Evolutionary conservation across 208 protist genomes (phyloP).

Genomic region (Leptomonas pyrrhocoris): DNA sequence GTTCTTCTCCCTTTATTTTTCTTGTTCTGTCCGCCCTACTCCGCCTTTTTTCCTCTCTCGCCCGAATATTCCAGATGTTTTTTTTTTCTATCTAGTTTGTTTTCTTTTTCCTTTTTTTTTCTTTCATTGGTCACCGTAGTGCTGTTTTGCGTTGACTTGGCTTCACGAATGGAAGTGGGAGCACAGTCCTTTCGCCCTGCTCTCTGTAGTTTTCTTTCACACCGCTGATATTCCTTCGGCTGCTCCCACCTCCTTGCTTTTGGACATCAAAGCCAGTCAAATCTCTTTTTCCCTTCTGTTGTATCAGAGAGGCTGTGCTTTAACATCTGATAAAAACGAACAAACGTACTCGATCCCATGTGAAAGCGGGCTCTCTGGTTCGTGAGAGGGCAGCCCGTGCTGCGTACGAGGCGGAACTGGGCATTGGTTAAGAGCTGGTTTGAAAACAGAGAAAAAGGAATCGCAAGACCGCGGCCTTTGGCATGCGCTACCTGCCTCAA

Average conservation of each 20-base stretch:
- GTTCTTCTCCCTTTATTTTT: not conserved
- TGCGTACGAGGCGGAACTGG: too few species aligned
- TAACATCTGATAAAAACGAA: too few species aligned
- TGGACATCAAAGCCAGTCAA: not conserved
- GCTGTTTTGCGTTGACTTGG: constrained; percentile 1
- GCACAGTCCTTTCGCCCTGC: not conserved
- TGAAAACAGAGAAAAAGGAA: too few species aligned
- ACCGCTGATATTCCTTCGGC: not conserved
- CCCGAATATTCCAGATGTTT: too few species aligned
- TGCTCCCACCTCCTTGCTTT: constrained; percentile 5
- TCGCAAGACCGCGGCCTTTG: too few species aligned
- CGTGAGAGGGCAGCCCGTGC: too few species aligned
- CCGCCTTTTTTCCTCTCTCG: not conserved
- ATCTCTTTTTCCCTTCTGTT: too few species aligned
- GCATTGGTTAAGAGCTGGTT: too few species aligned
- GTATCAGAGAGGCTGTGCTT: not conserved
- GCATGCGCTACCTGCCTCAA: too few species aligned
- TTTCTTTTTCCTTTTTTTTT: constrained; percentile 3
- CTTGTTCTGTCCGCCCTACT: not conserved
- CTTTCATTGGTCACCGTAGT: constrained; percentile 7
- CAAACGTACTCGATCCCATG: too few species aligned
- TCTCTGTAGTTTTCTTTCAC: not conserved
- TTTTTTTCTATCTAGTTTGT: not conserved
- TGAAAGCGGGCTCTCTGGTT: too few species aligned
- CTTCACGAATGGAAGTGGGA: constrained; percentile 1